phyloP scores from a whole-genome alignment of 2,329 filamentous ascomycete genomes.

The Stenocarpella maydis region DNA sequence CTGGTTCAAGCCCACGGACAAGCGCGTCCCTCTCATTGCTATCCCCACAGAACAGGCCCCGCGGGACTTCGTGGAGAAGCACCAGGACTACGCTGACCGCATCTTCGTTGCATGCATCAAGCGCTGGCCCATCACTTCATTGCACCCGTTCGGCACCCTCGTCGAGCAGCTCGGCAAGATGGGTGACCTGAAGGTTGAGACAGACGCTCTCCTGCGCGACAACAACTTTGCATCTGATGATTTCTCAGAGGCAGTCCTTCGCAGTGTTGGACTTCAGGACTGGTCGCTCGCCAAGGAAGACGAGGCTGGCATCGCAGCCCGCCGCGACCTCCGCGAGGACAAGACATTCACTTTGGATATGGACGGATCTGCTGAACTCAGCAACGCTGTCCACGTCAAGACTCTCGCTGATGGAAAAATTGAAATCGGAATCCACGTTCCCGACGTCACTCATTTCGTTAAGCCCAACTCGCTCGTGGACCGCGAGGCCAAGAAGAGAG shows the following conservation, averaged over 20 bases:
- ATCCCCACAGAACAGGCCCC: constrained; percentile 98
- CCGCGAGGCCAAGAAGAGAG: constrained; percentile 96
- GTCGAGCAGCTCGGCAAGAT: constrained; percentile 97
- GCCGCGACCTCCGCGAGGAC: constrained; percentile 90
- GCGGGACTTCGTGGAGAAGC: constrained; percentile 97
- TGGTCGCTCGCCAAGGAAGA: constrained; percentile 89
- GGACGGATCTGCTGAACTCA: constrained; percentile 85
- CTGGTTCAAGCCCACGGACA: constrained; percentile 99
- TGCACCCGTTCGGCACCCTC: constrained; percentile 96
- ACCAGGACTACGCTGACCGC: constrained; percentile 95
- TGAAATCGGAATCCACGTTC: constrained; percentile 93
- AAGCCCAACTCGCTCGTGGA: constrained; percentile 96
- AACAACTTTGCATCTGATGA: constrained; percentile 99
- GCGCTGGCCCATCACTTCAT: constrained; percentile 98
- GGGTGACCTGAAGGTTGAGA: constrained; percentile 97
- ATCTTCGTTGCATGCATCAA: constrained; percentile 99
- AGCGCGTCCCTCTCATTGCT: constrained; percentile 96
- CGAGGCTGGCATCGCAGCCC: constrained; percentile 74
- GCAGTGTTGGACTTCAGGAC: constrained; percentile 90
- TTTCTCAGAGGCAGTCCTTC: constrained; percentile 94
- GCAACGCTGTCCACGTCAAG: constrained; percentile 94
- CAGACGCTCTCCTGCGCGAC: constrained; percentile 93
- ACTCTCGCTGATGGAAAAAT: constrained; percentile 82
- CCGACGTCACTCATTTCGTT: constrained; percentile 95
- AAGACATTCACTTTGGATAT: constrained; percentile 92